Conservation (phyloP, 179 eudicot genomes). For the Silene noctiflora region DNA sequence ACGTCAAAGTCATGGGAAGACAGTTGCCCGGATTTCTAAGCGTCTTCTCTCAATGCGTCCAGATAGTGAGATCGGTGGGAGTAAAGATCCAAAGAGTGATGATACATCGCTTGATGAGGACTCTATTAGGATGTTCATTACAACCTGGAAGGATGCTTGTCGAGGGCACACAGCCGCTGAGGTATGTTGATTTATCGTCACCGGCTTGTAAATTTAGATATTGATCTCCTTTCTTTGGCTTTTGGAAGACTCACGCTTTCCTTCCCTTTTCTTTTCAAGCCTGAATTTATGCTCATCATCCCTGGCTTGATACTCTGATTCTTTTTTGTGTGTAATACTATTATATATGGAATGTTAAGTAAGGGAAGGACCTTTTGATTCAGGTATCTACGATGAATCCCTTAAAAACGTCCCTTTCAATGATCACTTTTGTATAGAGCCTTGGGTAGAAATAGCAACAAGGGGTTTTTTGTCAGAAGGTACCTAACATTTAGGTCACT, state of each 20-base stretch:
- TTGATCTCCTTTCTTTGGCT: conserved; percentile 2
- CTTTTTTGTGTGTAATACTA: background rate
- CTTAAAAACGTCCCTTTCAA: background rate
- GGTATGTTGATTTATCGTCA: conserved; percentile 39
- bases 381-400: background rate
- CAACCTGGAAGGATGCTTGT: conserved; percentile 84
- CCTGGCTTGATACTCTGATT: background rate
- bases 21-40: conserved; percentile 7
- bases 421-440: background rate
- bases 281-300: background rate
- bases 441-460: background rate
- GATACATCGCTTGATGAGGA: conserved; percentile 36
- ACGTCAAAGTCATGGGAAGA: conserved; percentile 25
- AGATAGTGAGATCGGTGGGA: conserved; percentile 16
- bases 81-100: conserved; percentile 11
- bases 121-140: conserved; percentile 55
- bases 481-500: too few species aligned
- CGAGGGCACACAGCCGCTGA: conserved; percentile 41
- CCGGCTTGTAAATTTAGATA: background rate
- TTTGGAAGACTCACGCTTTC: background rate
- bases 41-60: conserved; percentile 8
- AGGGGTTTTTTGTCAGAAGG: too few species aligned
- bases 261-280: background rate
- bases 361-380: background rate
- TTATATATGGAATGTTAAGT: background rate